phyloP scores from a whole-genome alignment of 805 yeast species.

The Metschnikowia amazonensis region DNA sequence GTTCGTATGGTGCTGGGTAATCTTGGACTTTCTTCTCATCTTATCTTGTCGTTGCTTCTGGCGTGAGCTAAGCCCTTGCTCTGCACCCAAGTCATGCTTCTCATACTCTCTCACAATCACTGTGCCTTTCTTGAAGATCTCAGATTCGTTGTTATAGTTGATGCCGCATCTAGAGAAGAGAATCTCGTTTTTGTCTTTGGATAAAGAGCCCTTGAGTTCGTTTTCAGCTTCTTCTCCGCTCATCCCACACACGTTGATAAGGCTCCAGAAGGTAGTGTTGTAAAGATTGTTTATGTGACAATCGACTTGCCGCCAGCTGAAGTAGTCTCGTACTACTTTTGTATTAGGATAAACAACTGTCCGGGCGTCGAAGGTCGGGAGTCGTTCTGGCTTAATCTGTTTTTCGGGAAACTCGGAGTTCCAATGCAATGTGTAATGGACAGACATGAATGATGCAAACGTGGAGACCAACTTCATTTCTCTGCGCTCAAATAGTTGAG shows the following conservation, averaged over 20 bases:
- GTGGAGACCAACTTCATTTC: constrained; percentile 77
- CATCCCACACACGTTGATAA: constrained; percentile 66
- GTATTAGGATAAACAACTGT: constrained; percentile 79
- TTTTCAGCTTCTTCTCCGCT: constrained; percentile 80
- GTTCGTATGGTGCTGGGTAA: constrained; percentile 52
- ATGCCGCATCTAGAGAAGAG: constrained; percentile 72
- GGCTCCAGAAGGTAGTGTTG: constrained; percentile 88
- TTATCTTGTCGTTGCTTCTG: constrained; percentile 51
- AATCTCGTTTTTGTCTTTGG: constrained; percentile 86
- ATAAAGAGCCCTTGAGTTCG: constrained; percentile 67
- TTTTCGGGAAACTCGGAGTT: constrained; percentile 47
- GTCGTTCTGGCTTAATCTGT: constrained; percentile 45
- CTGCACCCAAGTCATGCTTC: constrained; percentile 15
- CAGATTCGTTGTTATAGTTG: constrained; percentile 89
- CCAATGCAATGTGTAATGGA: constrained; percentile 74
- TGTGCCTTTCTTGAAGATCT: constrained; percentile 83
- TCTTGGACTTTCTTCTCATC: constrained; percentile 43
- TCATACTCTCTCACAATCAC: constrained; percentile 48
- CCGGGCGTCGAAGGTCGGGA: constrained; percentile 90
- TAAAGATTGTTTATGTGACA: constrained; percentile 93
- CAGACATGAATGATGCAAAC: constrained; percentile 77
- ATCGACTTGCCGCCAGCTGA: constrained; percentile 94
- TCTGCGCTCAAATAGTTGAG: constrained; percentile 77
- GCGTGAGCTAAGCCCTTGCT: constrained; percentile 29
- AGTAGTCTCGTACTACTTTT: constrained; percentile 65